Evolutionary conservation across 2,329 filamentous ascomycete species (phyloP).

Genomic region (Tolypocladium ophioglossoides): DNA sequence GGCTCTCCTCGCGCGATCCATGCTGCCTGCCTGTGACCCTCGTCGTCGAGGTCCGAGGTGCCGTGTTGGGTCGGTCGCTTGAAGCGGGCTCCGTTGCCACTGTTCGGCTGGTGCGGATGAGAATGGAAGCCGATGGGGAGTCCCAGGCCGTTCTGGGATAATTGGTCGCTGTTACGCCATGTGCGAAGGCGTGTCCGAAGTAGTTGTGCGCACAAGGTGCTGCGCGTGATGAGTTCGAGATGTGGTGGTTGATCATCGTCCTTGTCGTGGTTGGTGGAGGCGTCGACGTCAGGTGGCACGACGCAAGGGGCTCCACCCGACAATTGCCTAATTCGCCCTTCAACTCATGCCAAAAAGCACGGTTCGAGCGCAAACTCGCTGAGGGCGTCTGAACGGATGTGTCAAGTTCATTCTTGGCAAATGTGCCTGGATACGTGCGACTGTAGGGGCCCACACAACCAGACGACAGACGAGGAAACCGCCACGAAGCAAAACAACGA

Average conservation of each 20-base stretch:
- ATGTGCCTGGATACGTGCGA: not conserved
- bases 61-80: not conserved
- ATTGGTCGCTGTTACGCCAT: not conserved
- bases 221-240: not conserved
- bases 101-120: not conserved
- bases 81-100: not conserved
- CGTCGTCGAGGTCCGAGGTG: not conserved
- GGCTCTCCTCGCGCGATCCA: conserved; percentile 17
- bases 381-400: not conserved
- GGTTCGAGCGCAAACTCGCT: not conserved
- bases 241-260: not conserved
- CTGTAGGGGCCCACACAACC: not conserved
- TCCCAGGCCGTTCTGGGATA: not conserved
- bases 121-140: not conserved
- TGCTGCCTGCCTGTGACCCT: not conserved
- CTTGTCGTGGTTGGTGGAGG: not conserved
- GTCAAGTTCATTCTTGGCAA: not conserved
- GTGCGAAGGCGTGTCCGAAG: not conserved
- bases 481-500: too few species aligned
- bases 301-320: not conserved
- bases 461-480: too few species aligned
- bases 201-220: not conserved
- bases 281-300: not conserved
- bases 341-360: not conserved
- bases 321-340: not conserved